Percentiles rank a stretch among this genome's conserved stretches.
Conservation (phyloP, 148 eudicot genomes). For the Vaccinium macrocarpon region DNA sequence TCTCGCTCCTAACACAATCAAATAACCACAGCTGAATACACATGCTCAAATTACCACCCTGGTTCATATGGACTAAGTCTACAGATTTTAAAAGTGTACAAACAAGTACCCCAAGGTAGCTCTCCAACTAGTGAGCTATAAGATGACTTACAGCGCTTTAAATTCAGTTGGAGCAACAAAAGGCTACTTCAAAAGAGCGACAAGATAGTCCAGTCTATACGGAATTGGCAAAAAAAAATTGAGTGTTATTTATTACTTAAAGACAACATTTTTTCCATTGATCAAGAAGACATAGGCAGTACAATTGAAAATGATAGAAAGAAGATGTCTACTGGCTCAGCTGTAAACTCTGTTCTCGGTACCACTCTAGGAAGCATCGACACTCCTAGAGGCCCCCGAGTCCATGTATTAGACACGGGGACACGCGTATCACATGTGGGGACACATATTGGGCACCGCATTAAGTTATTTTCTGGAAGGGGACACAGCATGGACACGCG, state of each 20-base stretch:
- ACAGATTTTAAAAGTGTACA: background rate
- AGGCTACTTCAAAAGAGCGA: background rate
- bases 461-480: too few species aligned
- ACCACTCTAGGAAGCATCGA: too few species aligned
- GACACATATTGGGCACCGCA: too few species aligned
- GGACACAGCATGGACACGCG: too few species aligned
- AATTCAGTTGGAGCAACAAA: background rate
- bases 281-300: background rate
- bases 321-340: background rate
- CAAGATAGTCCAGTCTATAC: constrained; percentile 5
- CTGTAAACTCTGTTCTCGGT: background rate
- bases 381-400: too few species aligned
- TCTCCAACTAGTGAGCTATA: constrained; percentile 4
- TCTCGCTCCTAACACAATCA: constrained; percentile 46
- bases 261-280: background rate
- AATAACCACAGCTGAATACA: constrained; percentile 9
- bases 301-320: background rate
- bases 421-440: too few species aligned
- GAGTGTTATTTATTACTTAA: background rate
- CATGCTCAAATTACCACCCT: constrained; percentile 6
- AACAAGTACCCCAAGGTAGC: background rate
- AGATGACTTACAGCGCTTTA: constrained; percentile 7
- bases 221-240: background rate
- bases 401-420: too few species aligned
- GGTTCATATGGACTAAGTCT: background rate